These are phyloP conservation scores for Brassica nigra DNA, from an alignment of 345 rosid species.

Conservation along the genomic window DNA sequence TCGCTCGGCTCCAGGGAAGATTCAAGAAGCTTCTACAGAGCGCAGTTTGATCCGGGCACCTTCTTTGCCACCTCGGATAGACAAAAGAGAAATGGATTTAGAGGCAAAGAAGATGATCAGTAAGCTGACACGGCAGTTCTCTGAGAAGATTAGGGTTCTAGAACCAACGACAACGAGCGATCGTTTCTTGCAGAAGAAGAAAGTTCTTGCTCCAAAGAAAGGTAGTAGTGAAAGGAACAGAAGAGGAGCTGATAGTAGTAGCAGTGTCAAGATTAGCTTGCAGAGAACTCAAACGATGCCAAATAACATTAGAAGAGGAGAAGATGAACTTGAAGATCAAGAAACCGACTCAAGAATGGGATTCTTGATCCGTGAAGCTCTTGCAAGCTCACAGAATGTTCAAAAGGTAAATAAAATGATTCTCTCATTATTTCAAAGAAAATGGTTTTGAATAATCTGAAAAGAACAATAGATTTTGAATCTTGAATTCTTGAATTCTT, in stretches of 20 bases:
- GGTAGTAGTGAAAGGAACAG: constrained; percentile 16
- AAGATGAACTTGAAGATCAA: constrained; percentile 41
- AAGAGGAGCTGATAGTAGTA: constrained; percentile 6
- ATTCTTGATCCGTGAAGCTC: constrained; percentile 59
- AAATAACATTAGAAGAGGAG: constrained; percentile 34
- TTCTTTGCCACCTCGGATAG: constrained; percentile 41
- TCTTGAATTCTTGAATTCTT: neutral
- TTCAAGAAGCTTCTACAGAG: constrained; percentile 27
- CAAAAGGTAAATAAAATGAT: constrained; percentile 43
- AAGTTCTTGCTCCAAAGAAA: constrained; percentile 21
- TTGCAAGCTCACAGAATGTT: constrained; percentile 38
- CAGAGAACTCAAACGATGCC: constrained; percentile 59
- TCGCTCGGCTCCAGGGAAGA: constrained; percentile 37
- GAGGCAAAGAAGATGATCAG: constrained; percentile 36
- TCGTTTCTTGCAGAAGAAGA: constrained; percentile 29
- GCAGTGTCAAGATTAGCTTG: constrained; percentile 29
- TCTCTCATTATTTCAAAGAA: neutral
- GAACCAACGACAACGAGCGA: constrained; percentile 23
- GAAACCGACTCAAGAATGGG: constrained; percentile 62
- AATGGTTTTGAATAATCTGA: neutral
- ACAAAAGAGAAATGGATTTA: constrained; percentile 26
- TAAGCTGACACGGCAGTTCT: constrained; percentile 50
- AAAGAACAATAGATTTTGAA: neutral
- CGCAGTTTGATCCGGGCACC: constrained; percentile 40
- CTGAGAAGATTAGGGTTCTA: constrained; percentile 42